Percentiles rank a stretch among this genome's conserved stretches.
These are phyloP conservation scores for Monosporascus sp. DNA, from an alignment of 2,329 filamentous ascomycete species.

Conservation along the genomic window DNA sequence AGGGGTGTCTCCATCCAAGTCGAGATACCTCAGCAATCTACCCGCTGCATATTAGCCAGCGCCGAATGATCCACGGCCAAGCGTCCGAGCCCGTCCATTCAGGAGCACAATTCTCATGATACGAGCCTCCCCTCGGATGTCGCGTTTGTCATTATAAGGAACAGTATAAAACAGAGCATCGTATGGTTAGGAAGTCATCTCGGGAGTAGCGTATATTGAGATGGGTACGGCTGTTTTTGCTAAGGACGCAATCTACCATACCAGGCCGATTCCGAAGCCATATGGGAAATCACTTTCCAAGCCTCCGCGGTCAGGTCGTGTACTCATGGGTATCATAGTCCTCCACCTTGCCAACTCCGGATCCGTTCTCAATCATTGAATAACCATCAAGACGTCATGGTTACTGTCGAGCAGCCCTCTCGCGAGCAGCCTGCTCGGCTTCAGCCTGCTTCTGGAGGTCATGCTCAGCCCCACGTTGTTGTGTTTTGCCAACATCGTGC, in stretches of 20 bases:
- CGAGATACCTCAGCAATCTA: not conserved
- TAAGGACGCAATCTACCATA: slow-evolving; percentile 6
- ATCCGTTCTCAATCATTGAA: not conserved
- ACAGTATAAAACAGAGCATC: no score
- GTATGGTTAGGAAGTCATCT: no score
- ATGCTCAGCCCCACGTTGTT: slow-evolving; percentile 75
- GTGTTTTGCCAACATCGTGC: slow-evolving; percentile 79
- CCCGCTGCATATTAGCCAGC: no score
- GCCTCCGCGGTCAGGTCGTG: not conserved
- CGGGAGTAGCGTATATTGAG: not conserved
- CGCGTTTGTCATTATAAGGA: no score
- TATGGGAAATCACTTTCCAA: not conserved
- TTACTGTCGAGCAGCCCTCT: slow-evolving; percentile 14
- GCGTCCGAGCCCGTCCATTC: not conserved
- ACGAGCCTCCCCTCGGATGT: not conserved
- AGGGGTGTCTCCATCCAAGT: not conserved
- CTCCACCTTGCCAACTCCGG: not conserved
- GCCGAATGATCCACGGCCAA: not conserved
- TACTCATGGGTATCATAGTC: slow-evolving; percentile 16
- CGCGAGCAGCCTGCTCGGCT: slow-evolving; percentile 26
- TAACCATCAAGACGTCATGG: not conserved
- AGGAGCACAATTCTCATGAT: not conserved
- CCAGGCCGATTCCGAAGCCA: slow-evolving; percentile 2
- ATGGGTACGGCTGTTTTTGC: slow-evolving; percentile 3
- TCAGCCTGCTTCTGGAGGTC: slow-evolving; percentile 72